phyloP scores from a whole-genome alignment of 495 filamentous ascomycete genomes.

The Neurospora hispaniola region DNA sequence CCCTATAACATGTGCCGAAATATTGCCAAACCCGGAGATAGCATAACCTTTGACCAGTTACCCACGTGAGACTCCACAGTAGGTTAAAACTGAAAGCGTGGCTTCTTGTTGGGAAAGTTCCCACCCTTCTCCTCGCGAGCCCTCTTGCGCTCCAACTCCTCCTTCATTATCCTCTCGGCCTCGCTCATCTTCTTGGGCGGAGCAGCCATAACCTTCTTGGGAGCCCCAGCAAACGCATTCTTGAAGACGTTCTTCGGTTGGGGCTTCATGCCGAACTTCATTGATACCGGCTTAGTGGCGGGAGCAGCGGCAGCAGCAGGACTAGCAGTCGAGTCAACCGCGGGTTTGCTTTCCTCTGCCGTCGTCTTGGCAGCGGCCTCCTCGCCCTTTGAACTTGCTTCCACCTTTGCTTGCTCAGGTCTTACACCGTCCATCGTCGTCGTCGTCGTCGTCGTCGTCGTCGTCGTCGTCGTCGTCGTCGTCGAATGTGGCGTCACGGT shows the following conservation, averaged over 20 bases:
- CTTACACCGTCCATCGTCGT: background rate
- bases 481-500: background rate
- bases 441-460: background rate
- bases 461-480: background rate
- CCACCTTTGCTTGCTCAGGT: background rate
- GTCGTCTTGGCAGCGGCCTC: background rate
- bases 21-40: background rate
- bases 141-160: slow-evolving; percentile 67
- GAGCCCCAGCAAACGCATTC: slow-evolving; percentile 45
- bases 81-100: slow-evolving; percentile 17
- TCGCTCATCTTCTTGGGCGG: slow-evolving; percentile 72
- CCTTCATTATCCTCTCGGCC: slow-evolving; percentile 85
- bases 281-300: slow-evolving; percentile 29
- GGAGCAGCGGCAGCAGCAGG: slow-evolving; percentile 2
- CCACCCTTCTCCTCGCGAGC: slow-evolving; percentile 32
- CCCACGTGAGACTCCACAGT: background rate
- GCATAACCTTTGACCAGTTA: background rate
- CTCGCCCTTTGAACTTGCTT: background rate
- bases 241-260: slow-evolving; percentile 82
- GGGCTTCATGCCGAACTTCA: slow-evolving; percentile 48
- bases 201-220: slow-evolving; percentile 50
- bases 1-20: background rate
- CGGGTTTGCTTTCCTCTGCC: slow-evolving; percentile 3
- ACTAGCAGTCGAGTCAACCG: background rate
- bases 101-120: slow-evolving; percentile 26